A percentile compares a stretch with the other conserved stretches of the same genome.
phyloP scores from a whole-genome alignment of 2,329 filamentous ascomycete species.

The Neofusicoccum sp. region DNA sequence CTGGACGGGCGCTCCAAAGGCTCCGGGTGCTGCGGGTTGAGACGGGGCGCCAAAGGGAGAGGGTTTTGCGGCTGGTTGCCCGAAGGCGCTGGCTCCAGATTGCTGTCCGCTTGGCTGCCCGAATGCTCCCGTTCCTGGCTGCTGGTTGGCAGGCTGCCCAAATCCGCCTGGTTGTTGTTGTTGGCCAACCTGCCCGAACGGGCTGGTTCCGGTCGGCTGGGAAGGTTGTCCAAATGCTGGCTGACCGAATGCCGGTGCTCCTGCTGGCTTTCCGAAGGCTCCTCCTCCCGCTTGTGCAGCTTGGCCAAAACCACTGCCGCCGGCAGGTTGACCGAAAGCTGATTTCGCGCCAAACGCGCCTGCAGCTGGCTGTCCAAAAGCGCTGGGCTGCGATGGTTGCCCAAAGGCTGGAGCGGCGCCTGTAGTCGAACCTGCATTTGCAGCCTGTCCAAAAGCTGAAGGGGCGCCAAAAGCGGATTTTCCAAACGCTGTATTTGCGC shows the following conservation, averaged over 20 bases:
- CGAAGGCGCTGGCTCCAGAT: conserved; percentile 25
- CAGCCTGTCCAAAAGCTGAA: conserved; percentile 27
- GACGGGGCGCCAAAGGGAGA: conserved; percentile 39
- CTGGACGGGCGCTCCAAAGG: conserved; percentile 12
- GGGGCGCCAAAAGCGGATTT: conserved; percentile 21
- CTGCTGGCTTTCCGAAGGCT: conserved; percentile 31
- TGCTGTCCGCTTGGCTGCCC: conserved; percentile 21
- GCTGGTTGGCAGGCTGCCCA: conserved; percentile 4
- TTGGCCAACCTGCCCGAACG: neutral
- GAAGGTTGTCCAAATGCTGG: conserved; percentile 20
- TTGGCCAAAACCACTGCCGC: conserved; percentile 28
- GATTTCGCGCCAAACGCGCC: conserved; percentile 25
- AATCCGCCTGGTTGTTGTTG: conserved; percentile 21
- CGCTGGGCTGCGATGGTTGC: conserved; percentile 21
- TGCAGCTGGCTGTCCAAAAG: conserved; percentile 24
- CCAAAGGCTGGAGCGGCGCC: conserved; percentile 22
- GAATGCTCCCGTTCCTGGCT: conserved; percentile 22
- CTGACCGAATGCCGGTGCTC: conserved; percentile 29
- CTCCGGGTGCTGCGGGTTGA: conserved; percentile 26
- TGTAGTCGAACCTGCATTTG: conserved; percentile 11
- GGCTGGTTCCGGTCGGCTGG: conserved; percentile 26
- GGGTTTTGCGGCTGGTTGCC: conserved; percentile 25
- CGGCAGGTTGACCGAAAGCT: conserved; percentile 35
- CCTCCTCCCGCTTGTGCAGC: conserved; percentile 20
- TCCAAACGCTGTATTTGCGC: conserved; percentile 26